Percentiles rank a stretch among this genome's conserved stretches.
phyloP scores from a whole-genome alignment of 768 basidiomycete species.

The Paxillus involutus region DNA sequence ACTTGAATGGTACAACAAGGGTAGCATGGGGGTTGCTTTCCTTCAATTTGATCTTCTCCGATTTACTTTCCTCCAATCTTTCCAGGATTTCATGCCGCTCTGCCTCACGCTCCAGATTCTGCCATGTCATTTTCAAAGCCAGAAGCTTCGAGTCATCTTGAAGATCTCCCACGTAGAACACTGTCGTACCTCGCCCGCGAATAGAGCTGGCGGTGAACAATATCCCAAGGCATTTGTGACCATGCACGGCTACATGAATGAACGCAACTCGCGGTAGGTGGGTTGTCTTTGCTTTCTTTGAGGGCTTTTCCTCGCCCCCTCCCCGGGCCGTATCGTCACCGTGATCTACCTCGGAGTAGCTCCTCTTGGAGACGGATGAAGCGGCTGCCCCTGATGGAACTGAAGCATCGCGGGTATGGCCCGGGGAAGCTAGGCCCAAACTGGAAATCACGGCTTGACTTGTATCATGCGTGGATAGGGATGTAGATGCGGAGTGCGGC shows the following conservation, averaged over 20 bases:
- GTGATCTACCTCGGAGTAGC: background rate
- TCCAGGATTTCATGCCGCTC: background rate
- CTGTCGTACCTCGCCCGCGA: constrained; percentile 9
- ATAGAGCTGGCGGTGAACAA: constrained; percentile 9
- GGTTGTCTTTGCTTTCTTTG: no score
- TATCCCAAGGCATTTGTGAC: background rate
- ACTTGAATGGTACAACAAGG: background rate
- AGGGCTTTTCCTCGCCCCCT: no score
- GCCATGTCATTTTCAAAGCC: constrained; percentile 9
- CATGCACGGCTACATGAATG: constrained; percentile 3
- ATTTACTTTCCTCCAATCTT: background rate
- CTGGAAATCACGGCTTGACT: no score
- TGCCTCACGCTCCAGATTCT: background rate
- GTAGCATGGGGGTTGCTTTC: background rate
- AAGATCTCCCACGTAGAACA: constrained; percentile 1
- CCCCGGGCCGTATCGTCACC: no score
- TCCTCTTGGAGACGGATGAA: constrained; percentile 2
- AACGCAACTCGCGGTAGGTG: no score
- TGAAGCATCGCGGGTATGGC: no score
- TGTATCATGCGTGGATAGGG: no score
- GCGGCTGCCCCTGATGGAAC: no score
- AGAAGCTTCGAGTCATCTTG: background rate
- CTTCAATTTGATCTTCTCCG: no score
- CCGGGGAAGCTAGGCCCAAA: no score
- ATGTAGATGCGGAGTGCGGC: no score